Evolutionary conservation across 306 rosid species (phyloP).

Genomic region (Glycine tomentella): DNA sequence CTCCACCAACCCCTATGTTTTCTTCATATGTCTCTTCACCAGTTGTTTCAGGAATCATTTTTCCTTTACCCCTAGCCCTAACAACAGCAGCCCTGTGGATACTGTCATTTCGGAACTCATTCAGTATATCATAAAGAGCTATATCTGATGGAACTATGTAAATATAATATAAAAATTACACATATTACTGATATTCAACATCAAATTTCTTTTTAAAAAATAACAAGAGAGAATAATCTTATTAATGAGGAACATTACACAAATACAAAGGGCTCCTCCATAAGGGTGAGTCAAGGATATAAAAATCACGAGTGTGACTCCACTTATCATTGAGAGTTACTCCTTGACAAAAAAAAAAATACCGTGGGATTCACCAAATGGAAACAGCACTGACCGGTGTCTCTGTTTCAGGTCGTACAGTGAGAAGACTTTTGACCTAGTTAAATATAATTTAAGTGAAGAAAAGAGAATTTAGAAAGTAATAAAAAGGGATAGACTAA

Average conservation of each 20-base stretch:
- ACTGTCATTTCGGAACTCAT: too few species aligned
- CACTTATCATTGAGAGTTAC: not conserved
- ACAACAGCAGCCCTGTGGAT: too few species aligned
- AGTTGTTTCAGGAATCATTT: conserved; percentile 46
- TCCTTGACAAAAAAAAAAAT: conserved; percentile 38
- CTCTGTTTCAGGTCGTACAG: conserved; percentile 98
- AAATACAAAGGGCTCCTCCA: conserved; percentile 7
- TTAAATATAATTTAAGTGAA: conserved; percentile 25
- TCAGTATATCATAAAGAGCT: conserved; percentile 97
- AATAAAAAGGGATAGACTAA: not conserved
- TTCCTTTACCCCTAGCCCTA: conserved; percentile 69
- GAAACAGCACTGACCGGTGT: conserved; percentile 99
- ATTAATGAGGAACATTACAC: too few species aligned
- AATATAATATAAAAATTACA: conserved; percentile 44
- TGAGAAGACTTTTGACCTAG: conserved; percentile 96
- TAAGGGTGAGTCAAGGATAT: not conserved
- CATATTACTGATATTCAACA: conserved; percentile 39
- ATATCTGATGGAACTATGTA: conserved; percentile 95
- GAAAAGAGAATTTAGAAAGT: conserved; percentile 11
- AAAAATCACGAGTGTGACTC: too few species aligned
- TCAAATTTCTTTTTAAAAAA: conserved; percentile 8
- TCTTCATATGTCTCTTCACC: conserved; percentile 64
- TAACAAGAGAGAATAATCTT: not conserved
- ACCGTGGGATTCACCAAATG: conserved; percentile 95
- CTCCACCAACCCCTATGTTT: conserved; percentile 43